A percentile compares a stretch with the other conserved stretches of the same genome.
Conservation (phyloP, 2,329 filamentous ascomycete genomes). For the Botrytis squamosa region DNA sequence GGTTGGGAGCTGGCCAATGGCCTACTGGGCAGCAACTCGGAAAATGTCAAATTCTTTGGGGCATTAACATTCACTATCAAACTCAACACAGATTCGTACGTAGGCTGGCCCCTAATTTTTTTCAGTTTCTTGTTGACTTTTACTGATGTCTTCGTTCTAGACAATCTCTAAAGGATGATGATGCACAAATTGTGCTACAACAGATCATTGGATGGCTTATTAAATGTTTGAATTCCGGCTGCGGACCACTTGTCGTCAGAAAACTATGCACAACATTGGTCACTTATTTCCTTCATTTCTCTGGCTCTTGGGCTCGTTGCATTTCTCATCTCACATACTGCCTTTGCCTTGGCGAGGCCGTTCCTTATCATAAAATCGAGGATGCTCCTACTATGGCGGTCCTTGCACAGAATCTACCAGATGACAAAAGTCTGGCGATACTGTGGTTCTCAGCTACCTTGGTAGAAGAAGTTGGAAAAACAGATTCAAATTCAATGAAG, state of each 20-base stretch:
- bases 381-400: constrained; percentile 45
- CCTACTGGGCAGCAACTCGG: constrained; percentile 65
- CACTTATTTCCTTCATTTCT: constrained; percentile 72
- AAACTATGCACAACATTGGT: constrained; percentile 78
- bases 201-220: constrained; percentile 64
- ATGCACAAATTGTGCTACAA: constrained; percentile 58
- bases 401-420: constrained; percentile 48
- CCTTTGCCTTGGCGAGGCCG: constrained; percentile 48
- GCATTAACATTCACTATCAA: constrained; percentile 92
- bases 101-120: constrained; percentile 41
- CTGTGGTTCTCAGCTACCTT: constrained; percentile 65
- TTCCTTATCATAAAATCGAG: constrained; percentile 50
- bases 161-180: constrained; percentile 53
- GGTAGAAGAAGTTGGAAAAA: constrained; percentile 66
- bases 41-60: constrained; percentile 86
- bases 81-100: constrained; percentile 83
- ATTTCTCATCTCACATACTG: constrained; percentile 63
- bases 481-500: constrained; percentile 60
- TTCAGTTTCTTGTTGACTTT: not conserved
- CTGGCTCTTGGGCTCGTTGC: constrained; percentile 64
- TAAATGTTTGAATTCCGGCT: constrained; percentile 50
- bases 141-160: constrained; percentile 36
- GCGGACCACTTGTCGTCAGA: constrained; percentile 61
- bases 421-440: constrained; percentile 53
- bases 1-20: constrained; percentile 85